A percentile compares a stretch with the other conserved stretches of the same genome.
These are phyloP conservation scores for Cytospora piceae DNA, from an alignment of 2,329 filamentous ascomycete species.

Conservation along the genomic window DNA sequence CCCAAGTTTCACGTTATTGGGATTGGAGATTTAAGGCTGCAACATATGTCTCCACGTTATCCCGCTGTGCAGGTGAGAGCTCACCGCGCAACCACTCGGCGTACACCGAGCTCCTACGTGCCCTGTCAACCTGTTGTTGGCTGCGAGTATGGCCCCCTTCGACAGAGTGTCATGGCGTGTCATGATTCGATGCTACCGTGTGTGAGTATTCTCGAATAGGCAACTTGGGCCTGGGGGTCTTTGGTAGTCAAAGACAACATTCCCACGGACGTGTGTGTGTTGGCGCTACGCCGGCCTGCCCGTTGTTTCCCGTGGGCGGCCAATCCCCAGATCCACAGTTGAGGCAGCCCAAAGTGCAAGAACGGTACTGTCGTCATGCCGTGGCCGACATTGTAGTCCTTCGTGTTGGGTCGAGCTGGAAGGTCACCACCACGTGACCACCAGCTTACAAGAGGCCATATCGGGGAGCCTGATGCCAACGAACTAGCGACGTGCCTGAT, in stretches of 20 bases:
- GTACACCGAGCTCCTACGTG: not conserved
- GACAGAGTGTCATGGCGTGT: not conserved
- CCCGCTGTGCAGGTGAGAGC: slow-evolving; percentile 3
- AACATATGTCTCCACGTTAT: slow-evolving; percentile 21
- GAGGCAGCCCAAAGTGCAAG: not conserved
- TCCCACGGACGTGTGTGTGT: not conserved
- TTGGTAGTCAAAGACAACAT: not conserved
- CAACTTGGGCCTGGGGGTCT: not conserved
- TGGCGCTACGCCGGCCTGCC: not conserved
- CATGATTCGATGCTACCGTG: not conserved
- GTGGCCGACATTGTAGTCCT: not conserved
- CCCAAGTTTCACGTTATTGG: slow-evolving; percentile 1
- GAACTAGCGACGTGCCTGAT: not conserved
- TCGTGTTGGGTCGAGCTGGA: not conserved
- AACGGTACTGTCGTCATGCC: not conserved
- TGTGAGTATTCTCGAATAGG: not conserved
- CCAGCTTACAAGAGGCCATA: not conserved
- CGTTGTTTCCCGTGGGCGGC: not conserved
- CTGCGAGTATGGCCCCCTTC: not conserved
- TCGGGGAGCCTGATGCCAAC: not conserved
- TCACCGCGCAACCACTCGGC: not conserved
- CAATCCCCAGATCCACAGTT: not conserved
- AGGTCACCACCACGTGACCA: not conserved
- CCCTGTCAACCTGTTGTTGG: not conserved
- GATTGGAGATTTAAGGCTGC: not conserved